These are phyloP conservation scores for Zygnema cylindricum DNA, from an alignment of 139 green algal genomes.

Conservation along the genomic window DNA sequence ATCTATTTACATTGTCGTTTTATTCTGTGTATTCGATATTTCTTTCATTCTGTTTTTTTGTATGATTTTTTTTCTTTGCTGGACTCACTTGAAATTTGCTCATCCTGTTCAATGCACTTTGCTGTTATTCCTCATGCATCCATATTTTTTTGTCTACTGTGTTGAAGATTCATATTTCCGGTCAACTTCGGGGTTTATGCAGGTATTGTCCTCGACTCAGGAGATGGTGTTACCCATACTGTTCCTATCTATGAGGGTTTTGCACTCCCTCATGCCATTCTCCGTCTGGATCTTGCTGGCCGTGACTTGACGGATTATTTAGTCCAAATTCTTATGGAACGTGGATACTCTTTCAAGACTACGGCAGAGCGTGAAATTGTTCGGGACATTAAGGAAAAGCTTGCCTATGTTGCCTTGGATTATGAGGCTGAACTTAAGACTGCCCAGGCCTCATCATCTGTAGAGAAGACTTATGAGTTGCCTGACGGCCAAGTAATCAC, in stretches of 20 bases:
- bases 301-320: conserved; percentile 67
- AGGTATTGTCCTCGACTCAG: conserved; percentile 67
- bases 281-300: conserved; percentile 65
- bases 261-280: conserved; percentile 66
- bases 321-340: conserved; percentile 65
- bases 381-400: conserved; percentile 71
- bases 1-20: no score
- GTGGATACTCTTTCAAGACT: conserved; percentile 69
- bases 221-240: conserved; percentile 68
- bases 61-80: no score
- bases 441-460: conserved; percentile 73
- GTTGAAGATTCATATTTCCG: no score
- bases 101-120: no score
- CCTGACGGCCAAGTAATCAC: conserved; percentile 77
- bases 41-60: no score
- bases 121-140: no score
- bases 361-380: conserved; percentile 68
- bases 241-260: conserved; percentile 70
- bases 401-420: conserved; percentile 68
- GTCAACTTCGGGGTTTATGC: no score
- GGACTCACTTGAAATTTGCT: no score
- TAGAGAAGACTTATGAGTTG: conserved; percentile 89
- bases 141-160: no score
- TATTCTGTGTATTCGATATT: no score
- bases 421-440: conserved; percentile 95